Evolutionary conservation across 2,329 filamentous ascomycete genomes (phyloP).

Genomic region (Verruconis gallopava): DNA sequence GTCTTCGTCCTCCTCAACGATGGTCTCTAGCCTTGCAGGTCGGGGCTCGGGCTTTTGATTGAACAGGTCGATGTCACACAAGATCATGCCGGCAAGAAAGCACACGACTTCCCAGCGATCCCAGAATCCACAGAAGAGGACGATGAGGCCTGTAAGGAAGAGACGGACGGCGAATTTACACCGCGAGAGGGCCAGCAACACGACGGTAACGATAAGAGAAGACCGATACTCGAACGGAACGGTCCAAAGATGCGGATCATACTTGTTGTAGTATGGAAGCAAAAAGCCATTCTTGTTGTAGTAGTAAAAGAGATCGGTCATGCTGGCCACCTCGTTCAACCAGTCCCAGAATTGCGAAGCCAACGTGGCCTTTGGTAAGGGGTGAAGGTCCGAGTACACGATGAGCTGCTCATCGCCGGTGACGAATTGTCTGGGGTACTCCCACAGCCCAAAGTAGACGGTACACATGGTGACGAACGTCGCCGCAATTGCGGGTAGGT

Average conservation of each 20-base stretch:
- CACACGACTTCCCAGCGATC: conserved; percentile 10
- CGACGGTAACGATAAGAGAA: conserved; percentile 44
- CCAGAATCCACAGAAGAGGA: conserved; percentile 8
- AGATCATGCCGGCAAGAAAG: conserved; percentile 6
- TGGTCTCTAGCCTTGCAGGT: not conserved
- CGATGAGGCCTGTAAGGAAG: not conserved
- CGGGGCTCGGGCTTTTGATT: not conserved
- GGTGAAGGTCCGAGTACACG: conserved; percentile 6
- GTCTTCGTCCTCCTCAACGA: not conserved
- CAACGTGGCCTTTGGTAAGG: not conserved
- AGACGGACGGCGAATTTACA: not conserved
- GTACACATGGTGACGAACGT: conserved; percentile 13
- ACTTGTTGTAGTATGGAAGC: conserved; percentile 17
- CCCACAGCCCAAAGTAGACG: conserved; percentile 8
- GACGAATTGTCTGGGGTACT: conserved; percentile 9
- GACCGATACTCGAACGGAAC: conserved; percentile 49
- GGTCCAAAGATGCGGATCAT: conserved; percentile 50
- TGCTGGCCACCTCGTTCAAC: not conserved
- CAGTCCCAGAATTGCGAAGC: conserved; percentile 4
- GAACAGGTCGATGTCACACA: conserved; percentile 6
- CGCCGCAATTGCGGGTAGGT: conserved; percentile 13
- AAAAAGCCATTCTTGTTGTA: conserved; percentile 9
- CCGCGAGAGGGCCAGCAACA: conserved; percentile 32
- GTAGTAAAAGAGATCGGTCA: conserved; percentile 8
- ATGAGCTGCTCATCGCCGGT: conserved; percentile 8